Conservation (phyloP, 2,329 filamentous ascomycete genomes). For the Claviceps pazoutovae region DNA sequence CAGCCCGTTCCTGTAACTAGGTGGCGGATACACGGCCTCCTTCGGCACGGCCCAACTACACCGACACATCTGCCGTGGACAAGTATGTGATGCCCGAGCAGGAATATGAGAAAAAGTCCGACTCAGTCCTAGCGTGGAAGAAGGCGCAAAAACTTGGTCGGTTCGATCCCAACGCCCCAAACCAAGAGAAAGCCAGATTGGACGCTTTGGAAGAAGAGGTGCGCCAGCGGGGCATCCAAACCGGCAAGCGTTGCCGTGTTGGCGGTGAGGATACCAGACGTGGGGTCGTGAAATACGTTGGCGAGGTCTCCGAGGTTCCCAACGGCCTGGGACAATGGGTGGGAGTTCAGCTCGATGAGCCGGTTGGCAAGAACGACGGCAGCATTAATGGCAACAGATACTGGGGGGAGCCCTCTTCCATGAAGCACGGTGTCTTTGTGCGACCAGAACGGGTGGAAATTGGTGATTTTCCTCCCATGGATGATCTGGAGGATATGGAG, state of each 20-base stretch:
- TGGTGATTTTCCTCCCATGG: conserved; percentile 56
- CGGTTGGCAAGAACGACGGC: conserved; percentile 72
- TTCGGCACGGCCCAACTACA: conserved; percentile 63
- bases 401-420: conserved; percentile 48
- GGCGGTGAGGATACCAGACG: conserved; percentile 54
- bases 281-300: conserved; percentile 58
- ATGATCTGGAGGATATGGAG: conserved; percentile 67
- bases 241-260: conserved; percentile 50
- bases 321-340: conserved; percentile 54
- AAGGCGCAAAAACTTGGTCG: conserved; percentile 88
- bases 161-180: conserved; percentile 76
- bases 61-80: conserved; percentile 65
- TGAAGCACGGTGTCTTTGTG: conserved; percentile 67
- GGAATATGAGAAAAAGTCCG: conserved; percentile 73
- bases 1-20: conserved; percentile 29
- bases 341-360: conserved; percentile 63
- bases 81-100: conserved; percentile 82
- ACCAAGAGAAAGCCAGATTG: conserved; percentile 58
- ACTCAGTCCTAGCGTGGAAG: conserved; percentile 92
- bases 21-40: conserved; percentile 68
- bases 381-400: conserved; percentile 53
- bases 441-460: conserved; percentile 64
- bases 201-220: conserved; percentile 57
- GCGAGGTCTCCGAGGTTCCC: conserved; percentile 61
- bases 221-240: conserved; percentile 49